Evolutionary conservation across 2,329 filamentous ascomycete species (phyloP).

Genomic region (Cladorrhinum sp.): DNA sequence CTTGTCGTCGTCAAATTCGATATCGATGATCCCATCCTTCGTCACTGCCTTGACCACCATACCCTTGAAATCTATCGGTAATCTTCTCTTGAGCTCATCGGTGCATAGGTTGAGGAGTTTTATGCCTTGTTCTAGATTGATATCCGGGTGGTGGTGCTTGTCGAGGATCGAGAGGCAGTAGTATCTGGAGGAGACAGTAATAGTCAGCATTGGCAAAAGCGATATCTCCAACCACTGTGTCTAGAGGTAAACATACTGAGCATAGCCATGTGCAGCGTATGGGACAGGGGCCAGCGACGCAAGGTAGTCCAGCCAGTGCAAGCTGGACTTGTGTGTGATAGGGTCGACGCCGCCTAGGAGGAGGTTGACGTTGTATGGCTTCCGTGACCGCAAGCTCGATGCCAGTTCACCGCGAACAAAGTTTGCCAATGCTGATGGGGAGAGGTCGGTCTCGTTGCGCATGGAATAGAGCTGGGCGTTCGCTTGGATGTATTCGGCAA

Average conservation of each 20-base stretch:
- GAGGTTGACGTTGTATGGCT: constrained; percentile 95
- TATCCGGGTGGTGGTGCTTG: constrained; percentile 97
- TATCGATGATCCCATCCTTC: constrained; percentile 84
- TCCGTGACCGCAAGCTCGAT: constrained; percentile 81
- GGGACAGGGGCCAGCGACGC: constrained; percentile 83
- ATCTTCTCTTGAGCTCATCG: constrained; percentile 91
- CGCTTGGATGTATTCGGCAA: constrained; percentile 98
- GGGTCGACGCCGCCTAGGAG: constrained; percentile 91
- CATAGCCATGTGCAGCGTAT: constrained; percentile 96
- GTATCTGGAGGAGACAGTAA: constrained; percentile 58
- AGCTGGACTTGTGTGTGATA: constrained; percentile 82
- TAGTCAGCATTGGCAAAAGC: constrained; percentile 25
- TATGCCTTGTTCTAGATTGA: constrained; percentile 81
- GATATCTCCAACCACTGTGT: not conserved
- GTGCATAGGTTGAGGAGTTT: constrained; percentile 93
- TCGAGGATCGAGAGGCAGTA: constrained; percentile 97
- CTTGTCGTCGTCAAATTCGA: constrained; percentile 81
- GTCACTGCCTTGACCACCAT: constrained; percentile 92
- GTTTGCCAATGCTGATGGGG: constrained; percentile 81
- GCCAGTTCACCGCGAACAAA: constrained; percentile 95
- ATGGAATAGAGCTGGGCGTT: constrained; percentile 98
- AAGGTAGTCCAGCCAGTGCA: constrained; percentile 98
- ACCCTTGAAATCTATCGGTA: constrained; percentile 99
- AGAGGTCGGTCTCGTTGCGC: constrained; percentile 92
- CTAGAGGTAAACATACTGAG: constrained; percentile 64